Conservation (phyloP, 495 filamentous ascomycete genomes). For the Aspergillus olivimuriae region DNA sequence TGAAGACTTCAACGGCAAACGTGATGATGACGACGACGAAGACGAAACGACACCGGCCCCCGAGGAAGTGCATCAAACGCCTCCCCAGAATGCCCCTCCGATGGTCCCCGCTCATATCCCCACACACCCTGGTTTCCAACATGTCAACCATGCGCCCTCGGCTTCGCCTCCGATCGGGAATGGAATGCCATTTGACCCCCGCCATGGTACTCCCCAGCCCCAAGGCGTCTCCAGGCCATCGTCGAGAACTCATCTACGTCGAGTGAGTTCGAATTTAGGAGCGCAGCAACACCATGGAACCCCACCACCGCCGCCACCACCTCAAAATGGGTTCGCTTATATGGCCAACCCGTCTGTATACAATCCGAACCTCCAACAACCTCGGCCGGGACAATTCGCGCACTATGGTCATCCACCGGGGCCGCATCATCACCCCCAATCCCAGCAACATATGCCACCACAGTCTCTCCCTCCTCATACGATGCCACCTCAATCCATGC, state of each 20-base stretch:
- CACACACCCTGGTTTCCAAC: conserved; percentile 63
- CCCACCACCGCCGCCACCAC: conserved; percentile 53
- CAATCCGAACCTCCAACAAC: conserved; percentile 57
- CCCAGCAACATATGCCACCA: conserved; percentile 29
- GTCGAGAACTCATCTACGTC: conserved; percentile 71
- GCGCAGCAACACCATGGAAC: conserved; percentile 56
- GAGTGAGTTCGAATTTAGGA: conserved; percentile 69
- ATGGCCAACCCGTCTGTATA: conserved; percentile 83
- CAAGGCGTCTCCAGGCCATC: conserved; percentile 70
- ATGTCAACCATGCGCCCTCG: conserved; percentile 81
- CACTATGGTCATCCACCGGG: conserved; percentile 41
- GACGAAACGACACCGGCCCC: conserved; percentile 58
- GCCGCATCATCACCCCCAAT: conserved; percentile 27
- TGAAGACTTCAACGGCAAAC: conserved; percentile 81
- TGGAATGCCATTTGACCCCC: conserved; percentile 62
- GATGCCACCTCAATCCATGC: conserved; percentile 25
- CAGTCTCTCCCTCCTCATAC: conserved; percentile 26
- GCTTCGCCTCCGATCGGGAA: conserved; percentile 86
- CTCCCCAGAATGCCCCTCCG: conserved; percentile 43
- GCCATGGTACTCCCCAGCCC: conserved; percentile 76
- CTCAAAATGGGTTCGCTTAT: conserved; percentile 73
- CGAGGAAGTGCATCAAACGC: conserved; percentile 48
- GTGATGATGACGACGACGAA: conserved; percentile 79
- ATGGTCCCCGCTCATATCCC: conserved; percentile 75
- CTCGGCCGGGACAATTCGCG: conserved; percentile 41